Evolutionary conservation across 1,139 yeast genomes (phyloP).

Genomic region (Meyerozyma guilliermondii): DNA sequence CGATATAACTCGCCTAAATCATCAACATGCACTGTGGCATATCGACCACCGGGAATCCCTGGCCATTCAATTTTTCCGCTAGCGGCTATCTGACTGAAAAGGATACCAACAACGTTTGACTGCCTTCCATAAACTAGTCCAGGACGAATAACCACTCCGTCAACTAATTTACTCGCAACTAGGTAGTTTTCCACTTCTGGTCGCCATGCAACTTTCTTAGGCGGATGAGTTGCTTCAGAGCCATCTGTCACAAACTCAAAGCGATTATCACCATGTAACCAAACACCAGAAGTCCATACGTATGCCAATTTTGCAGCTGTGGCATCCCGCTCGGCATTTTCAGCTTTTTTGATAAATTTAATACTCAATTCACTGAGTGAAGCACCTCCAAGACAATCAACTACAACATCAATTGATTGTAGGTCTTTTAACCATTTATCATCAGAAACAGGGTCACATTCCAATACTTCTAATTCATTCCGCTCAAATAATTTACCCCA

Average conservation of each 20-base stretch:
- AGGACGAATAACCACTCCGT: conserved; percentile 5
- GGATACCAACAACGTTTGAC: conserved; percentile 3
- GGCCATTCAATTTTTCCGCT: conserved; percentile 4
- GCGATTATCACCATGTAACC: conserved; percentile 5
- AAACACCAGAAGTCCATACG: conserved; percentile 5
- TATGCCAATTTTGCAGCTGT: conserved; percentile 4
- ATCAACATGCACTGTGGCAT: conserved; percentile 5
- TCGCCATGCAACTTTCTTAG: conserved; percentile 5
- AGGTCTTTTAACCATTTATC: conserved; percentile 2
- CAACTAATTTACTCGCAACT: conserved; percentile 1
- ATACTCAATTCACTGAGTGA: conserved; percentile 1
- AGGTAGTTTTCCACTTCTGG: conserved; percentile 3
- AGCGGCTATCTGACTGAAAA: conserved; percentile 3
- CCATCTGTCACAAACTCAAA: conserved; percentile 5
- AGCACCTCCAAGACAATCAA: conserved; percentile 10
- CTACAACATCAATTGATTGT: conserved; percentile 6
- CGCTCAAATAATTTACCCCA: conserved; percentile 1
- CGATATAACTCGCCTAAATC: conserved; percentile 3
- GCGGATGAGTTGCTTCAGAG: conserved; percentile 3
- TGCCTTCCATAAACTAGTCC: conserved; percentile 4
- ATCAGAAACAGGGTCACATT: conserved; percentile 3
- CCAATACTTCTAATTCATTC: conserved; percentile 2
- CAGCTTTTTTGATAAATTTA: conserved; percentile 3
- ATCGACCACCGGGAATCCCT: conserved; percentile 3
- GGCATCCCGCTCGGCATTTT: conserved; percentile 2